Conservation (phyloP, 108 stramenopile species). For the Seminavis robusta region DNA sequence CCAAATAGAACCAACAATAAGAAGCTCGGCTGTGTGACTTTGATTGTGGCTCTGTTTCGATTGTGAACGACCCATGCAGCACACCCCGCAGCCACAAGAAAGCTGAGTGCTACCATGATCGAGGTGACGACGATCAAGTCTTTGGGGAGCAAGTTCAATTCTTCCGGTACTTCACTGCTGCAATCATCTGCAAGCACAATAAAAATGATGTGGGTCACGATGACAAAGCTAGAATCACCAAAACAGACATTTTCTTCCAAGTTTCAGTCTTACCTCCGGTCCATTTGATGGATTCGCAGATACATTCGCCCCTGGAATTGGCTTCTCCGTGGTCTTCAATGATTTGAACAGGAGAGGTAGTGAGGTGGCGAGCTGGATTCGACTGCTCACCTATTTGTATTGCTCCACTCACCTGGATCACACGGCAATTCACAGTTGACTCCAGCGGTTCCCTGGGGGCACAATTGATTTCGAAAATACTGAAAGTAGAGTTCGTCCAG, state of each 20-base stretch:
- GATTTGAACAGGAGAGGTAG: too few species aligned
- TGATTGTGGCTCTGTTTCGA: too few species aligned
- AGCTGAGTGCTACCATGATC: neutral
- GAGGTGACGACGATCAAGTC: neutral
- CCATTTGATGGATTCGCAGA: slow-evolving; percentile 11
- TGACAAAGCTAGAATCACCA: too few species aligned
- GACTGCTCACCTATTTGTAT: too few species aligned
- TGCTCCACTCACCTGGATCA: slow-evolving; percentile 11
- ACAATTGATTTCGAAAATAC: slow-evolving; percentile 10
- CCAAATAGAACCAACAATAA: slow-evolving; percentile 5
- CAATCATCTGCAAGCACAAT: too few species aligned
- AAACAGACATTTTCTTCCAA: too few species aligned
- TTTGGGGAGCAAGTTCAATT: neutral
- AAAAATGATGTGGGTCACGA: too few species aligned
- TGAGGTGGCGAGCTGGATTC: too few species aligned
- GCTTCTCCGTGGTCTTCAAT: slow-evolving; percentile 3
- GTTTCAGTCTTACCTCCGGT: too few species aligned
- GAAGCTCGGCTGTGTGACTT: slow-evolving; percentile 8
- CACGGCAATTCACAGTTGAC: slow-evolving; percentile 10
- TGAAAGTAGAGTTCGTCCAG: slow-evolving; percentile 12
- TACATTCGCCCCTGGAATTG: slow-evolving; percentile 3
- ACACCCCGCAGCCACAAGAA: neutral
- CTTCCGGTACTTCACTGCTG: slow-evolving; percentile 1
- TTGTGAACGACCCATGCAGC: slow-evolving; percentile 1
- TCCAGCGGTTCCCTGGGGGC: slow-evolving; percentile 15